Evolutionary conservation across 164 flowering plant species (phyloP), one percentile per base, ranked within the genome.

Genomic region (Stephania japonica): DNA sequence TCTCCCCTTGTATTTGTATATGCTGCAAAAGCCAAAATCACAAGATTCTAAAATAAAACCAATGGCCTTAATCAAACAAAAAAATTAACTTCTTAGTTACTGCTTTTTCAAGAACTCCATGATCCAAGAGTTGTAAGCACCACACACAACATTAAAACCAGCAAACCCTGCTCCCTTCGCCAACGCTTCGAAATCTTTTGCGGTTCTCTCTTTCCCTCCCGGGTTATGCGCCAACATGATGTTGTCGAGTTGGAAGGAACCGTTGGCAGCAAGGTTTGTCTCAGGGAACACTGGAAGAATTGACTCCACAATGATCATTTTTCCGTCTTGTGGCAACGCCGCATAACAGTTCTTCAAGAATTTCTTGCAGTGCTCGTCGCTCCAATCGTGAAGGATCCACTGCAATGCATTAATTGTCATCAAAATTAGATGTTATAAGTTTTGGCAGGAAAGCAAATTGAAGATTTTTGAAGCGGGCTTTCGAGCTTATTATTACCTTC

Each of bases 311-410:
- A 90, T 70, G 0, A 93, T 91, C 80, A 89, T 88, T 71, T 93
- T 93, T 53, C 98, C 95, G 4, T 85, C 75, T 5, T 77, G 76
- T 9, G 94, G 95, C 44, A 93, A 82, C 0, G 98, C 88, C 7
- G 81, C 83, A 53, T 90, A 83, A 77, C 95, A 91, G 38, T 88
- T 93, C 82, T 83, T 90, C 85, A 93, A 78, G 41, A 91, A 81
- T 68, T 87, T 89, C 68, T 76, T 8, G 84, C 95, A 89, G 73
- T 91, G 90, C 42, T 84, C 90, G 18, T 93, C 98, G 72, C 94
- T 91, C 98, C 97, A 93, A 24, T 93, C 95, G 38, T 90, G 98
- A 42, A 90, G 88, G 53, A 91, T 90, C 97, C 97, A 91, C 93
- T 92, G 82, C 69, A 81, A 44, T 5, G n/a, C 18, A 43, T 10